These are phyloP conservation scores for Tolypocladium tundrense DNA, from an alignment of 2,329 filamentous ascomycete genomes.

Conservation along the genomic window DNA sequence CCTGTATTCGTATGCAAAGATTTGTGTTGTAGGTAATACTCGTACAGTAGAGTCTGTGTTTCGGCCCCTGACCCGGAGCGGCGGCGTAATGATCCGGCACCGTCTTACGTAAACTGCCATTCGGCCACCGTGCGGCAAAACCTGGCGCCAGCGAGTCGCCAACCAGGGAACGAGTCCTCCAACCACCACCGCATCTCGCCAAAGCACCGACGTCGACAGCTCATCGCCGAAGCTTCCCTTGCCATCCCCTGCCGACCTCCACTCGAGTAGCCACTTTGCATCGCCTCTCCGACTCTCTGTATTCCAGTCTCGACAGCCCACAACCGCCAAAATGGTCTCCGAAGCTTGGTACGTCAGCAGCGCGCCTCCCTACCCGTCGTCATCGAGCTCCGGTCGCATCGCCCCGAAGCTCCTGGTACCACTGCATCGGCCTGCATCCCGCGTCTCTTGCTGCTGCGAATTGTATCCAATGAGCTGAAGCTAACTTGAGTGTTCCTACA, in stretches of 20 bases:
- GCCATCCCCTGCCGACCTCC: constrained; percentile 5
- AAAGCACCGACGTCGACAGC: constrained; percentile 8
- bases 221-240: constrained; percentile 15
- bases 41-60: no score
- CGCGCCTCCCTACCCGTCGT: constrained; percentile 19
- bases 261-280: not conserved
- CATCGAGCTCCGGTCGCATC: constrained; percentile 19
- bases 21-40: no score
- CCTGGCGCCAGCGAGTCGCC: constrained; percentile 25
- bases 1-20: no score
- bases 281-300: constrained; percentile 7
- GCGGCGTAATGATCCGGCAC: not conserved
- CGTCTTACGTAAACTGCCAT: constrained; percentile 3
- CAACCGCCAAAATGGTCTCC: constrained; percentile 55
- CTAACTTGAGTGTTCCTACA: constrained; percentile 39
- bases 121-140: constrained; percentile 23
- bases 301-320: constrained; percentile 13
- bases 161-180: constrained; percentile 28
- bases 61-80: not conserved
- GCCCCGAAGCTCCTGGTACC: constrained; percentile 18
- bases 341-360: constrained; percentile 67
- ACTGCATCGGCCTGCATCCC: constrained; percentile 3
- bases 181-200: constrained; percentile 20
- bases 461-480: constrained; percentile 12
- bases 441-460: not conserved